Conservation (phyloP, 805 yeast species). For the Metschnikowia shivogae region DNA sequence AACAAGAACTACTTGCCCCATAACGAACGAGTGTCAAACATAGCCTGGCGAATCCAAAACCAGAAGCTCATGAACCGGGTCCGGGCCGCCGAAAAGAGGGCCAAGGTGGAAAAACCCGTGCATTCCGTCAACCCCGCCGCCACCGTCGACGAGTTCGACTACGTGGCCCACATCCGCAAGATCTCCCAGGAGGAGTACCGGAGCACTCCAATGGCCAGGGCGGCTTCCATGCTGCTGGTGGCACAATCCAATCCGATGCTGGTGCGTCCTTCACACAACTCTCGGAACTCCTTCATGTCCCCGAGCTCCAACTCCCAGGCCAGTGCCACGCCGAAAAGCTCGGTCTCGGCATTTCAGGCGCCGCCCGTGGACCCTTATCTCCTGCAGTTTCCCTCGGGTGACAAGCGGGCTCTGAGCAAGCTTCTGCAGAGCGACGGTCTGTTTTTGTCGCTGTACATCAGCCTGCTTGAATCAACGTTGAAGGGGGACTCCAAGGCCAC, state of each 20-base stretch:
- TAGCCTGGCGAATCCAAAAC: slow-evolving; percentile 45
- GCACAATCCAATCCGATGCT: neutral
- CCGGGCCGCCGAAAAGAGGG: slow-evolving; percentile 3
- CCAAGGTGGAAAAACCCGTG: slow-evolving; percentile 1
- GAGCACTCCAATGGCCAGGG: neutral
- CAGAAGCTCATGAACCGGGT: slow-evolving; percentile 22
- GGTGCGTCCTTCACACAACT: neutral
- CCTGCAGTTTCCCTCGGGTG: slow-evolving; percentile 1
- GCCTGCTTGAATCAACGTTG: slow-evolving; percentile 35
- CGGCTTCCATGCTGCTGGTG: slow-evolving; percentile 2
- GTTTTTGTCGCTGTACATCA: slow-evolving; percentile 36
- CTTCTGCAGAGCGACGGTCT: slow-evolving; percentile 13
- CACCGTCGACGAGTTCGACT: slow-evolving; percentile 39
- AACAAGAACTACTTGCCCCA: slow-evolving; percentile 40
- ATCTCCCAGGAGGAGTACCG: slow-evolving; percentile 37
- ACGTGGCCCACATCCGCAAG: slow-evolving; percentile 42
- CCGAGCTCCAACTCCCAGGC: neutral
- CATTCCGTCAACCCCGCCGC: slow-evolving; percentile 20
- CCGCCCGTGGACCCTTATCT: slow-evolving; percentile 4
- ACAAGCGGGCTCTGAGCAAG: neutral
- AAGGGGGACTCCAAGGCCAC: slow-evolving; percentile 23
- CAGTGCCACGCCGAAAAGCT: neutral
- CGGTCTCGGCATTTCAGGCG: neutral
- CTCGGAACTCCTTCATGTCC: neutral
- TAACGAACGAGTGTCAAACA: slow-evolving; percentile 37